These are phyloP conservation scores for Podila epigama DNA, from an alignment of 192 early-diverging fungal species.

Conservation along the genomic window DNA sequence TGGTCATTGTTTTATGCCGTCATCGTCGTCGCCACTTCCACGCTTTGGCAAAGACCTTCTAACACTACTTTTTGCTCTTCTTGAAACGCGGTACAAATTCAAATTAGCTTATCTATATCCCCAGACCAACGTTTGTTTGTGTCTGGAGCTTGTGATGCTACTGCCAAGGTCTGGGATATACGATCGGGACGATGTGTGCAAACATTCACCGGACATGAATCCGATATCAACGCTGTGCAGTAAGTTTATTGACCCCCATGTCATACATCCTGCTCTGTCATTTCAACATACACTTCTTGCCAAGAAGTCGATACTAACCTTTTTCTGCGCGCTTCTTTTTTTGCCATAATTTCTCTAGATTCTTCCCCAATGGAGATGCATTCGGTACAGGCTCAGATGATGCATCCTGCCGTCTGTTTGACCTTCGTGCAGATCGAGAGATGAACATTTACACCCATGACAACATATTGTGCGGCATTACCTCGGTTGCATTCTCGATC, in stretches of 20 bases:
- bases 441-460: conserved; percentile 98
- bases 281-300: conserved; percentile 3
- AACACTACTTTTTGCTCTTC: background rate
- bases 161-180: conserved; percentile 99
- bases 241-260: conserved; percentile 52
- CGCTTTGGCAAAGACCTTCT: background rate
- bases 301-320: background rate
- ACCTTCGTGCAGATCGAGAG: conserved; percentile 97
- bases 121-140: conserved; percentile 97
- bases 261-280: background rate
- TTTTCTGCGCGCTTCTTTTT: background rate
- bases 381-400: conserved; percentile 99
- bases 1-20: no score
- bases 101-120: conserved; percentile 83
- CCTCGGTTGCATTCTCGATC: conserved; percentile 96
- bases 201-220: conserved; percentile 98
- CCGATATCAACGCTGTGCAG: conserved; percentile 99
- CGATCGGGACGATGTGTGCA: conserved; percentile 96
- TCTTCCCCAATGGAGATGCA: conserved; percentile 99
- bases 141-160: conserved; percentile 98
- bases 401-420: conserved; percentile 96
- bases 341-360: conserved; percentile 56
- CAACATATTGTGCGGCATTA: conserved; percentile 98
- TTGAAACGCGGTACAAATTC: no score
- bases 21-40: no score